Base-by-base conservation (phyloP, 2,329 filamentous ascomycete genomes). In the Pseudocercospora fijiensis region DNA sequence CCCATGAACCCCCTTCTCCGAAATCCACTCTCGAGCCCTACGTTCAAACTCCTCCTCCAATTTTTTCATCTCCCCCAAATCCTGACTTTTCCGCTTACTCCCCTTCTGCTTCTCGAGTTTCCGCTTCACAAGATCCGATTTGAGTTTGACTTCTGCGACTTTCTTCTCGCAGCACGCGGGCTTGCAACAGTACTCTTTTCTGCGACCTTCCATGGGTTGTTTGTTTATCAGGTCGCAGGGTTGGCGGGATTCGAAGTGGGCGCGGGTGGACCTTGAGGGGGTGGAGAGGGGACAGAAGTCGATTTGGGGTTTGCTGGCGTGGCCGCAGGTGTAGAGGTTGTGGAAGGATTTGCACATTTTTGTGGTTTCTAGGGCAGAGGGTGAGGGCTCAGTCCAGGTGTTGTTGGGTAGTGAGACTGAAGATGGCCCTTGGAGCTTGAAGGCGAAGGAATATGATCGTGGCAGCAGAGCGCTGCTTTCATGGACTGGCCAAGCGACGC, bases 341-440 rank as follows among this genome's bases (percentile, higher is more conserved):
- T 63, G 61, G 26, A 55, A 63, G 30, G 33, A 24, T 51, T 51
- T 60, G 57, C 61, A 63, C 61, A 63, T 63, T 4, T 11, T 52
- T 49, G 45, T 9, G 45, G 20, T 45, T 13, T 2, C 8, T 3
- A 47, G 43, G 22, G 43, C 8, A 22, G 43, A 18, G 10, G 43
- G n/a, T 47, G n/a, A n/a, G n/a, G n/a, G 43, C 47, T 27, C 47
- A 24, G 47, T 16, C 4, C 13, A 7, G 16, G 10, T 16, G 5
- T 24, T 16, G 24, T 2, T 16, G n/a, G n/a, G 13, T 20, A 22
- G 24, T 27, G 16, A 27, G 20, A 22, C 24, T 24, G 47, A 20
- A 51, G 18, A 24, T 22, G 47, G 24, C 18, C 4, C 24, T 24
- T n/a, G 1, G 18, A 8, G 43, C 43, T 2, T 18, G 43, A 22